Percentiles rank a stretch among this genome's conserved stretches.
Evolutionary conservation across 2,329 filamentous ascomycete species (phyloP).

Genomic region (Trichoderma sp.): DNA sequence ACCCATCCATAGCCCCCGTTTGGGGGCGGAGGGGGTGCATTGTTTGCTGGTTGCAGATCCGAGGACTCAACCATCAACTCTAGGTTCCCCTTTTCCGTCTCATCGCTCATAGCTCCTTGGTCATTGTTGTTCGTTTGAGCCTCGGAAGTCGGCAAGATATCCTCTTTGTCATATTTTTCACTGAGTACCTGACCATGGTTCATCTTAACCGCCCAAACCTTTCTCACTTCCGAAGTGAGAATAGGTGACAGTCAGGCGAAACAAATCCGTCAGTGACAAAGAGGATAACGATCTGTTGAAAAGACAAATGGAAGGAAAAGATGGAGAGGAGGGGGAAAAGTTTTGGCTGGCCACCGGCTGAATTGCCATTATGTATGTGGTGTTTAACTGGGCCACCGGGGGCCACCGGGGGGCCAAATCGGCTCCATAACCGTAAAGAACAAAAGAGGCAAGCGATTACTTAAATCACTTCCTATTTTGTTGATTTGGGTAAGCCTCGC

Average conservation of each 20-base stretch:
- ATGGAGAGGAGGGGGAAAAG: not conserved
- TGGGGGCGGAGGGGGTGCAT: constrained; percentile 40
- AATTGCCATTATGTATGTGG: not conserved
- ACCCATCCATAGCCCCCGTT: constrained; percentile 59
- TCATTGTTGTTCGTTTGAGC: not conserved
- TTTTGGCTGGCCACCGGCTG: not conserved
- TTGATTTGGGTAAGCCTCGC: not conserved
- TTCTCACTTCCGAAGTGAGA: not conserved
- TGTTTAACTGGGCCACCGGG: not conserved
- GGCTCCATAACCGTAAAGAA: not conserved
- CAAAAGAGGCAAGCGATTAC: not conserved
- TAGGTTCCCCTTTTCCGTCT: not conserved
- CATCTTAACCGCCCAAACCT: not conserved
- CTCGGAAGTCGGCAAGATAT: not conserved
- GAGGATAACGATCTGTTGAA: not conserved
- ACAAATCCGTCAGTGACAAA: not conserved
- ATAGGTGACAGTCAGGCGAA: not conserved
- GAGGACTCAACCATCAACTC: not conserved
- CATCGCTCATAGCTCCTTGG: not conserved
- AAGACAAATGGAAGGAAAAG: not conserved
- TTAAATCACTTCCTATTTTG: not conserved
- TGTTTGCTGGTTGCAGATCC: not conserved
- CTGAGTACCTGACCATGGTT: not conserved
- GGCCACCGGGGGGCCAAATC: not conserved
- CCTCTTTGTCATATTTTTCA: not conserved